These are phyloP conservation scores for Aureobasidium sp. DNA, from an alignment of 2,329 filamentous ascomycete species.

Conservation along the genomic window DNA sequence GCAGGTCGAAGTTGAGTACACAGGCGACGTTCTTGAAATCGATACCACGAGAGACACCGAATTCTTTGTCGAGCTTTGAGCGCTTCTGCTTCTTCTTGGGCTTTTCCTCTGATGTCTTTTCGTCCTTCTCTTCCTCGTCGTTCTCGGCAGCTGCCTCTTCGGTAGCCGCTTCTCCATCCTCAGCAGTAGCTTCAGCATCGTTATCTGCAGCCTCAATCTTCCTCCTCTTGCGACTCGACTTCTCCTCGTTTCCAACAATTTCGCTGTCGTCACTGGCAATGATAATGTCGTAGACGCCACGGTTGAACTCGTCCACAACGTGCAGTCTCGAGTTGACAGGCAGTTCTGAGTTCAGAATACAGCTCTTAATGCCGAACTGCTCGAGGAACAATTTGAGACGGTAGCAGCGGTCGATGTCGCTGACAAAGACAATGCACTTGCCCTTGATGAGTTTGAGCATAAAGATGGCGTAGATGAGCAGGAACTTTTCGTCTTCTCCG, in stretches of 20 bases:
- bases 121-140: slow-evolving; percentile 25
- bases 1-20: slow-evolving; percentile 95
- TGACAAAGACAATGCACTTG: slow-evolving; percentile 79
- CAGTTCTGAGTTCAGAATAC: slow-evolving; percentile 87
- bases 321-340: slow-evolving; percentile 90
- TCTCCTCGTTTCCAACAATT: slow-evolving; percentile 59
- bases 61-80: slow-evolving; percentile 68
- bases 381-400: slow-evolving; percentile 90
- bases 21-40: slow-evolving; percentile 94
- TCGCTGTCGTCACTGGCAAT: slow-evolving; percentile 93
- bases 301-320: slow-evolving; percentile 95
- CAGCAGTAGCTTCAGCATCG: slow-evolving; percentile 17
- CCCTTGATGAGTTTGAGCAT: slow-evolving; percentile 91
- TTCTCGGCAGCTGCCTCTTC: slow-evolving; percentile 16
- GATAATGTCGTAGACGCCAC: slow-evolving; percentile 93
- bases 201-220: slow-evolving; percentile 16
- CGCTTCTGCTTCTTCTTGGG: slow-evolving; percentile 52
- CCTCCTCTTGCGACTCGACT: slow-evolving; percentile 20
- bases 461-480: slow-evolving; percentile 88
- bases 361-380: slow-evolving; percentile 91
- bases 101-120: slow-evolving; percentile 28
- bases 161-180: slow-evolving; percentile 15
- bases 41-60: slow-evolving; percentile 89
- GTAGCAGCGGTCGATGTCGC: slow-evolving; percentile 83
- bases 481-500: slow-evolving; percentile 94